Conservation (phyloP, 495 filamentous ascomycete species). For the Podospora pseudoanserina region DNA sequence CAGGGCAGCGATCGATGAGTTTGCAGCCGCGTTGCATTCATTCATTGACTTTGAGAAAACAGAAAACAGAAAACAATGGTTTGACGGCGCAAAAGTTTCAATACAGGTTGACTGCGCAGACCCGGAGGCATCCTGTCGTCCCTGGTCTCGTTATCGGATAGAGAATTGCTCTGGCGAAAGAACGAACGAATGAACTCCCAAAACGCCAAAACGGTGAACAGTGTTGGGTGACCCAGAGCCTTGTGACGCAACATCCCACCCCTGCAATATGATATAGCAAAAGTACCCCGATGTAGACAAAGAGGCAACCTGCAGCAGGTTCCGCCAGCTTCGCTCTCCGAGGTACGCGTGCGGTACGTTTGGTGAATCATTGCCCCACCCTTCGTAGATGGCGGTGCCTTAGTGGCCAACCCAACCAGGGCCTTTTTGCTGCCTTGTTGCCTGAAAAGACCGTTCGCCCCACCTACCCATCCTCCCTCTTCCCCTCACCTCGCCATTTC, state of each 20-base stretch:
- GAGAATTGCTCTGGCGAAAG: background rate
- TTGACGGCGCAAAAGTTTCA: background rate
- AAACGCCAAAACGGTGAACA: slow-evolving; percentile 5
- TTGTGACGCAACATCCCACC: slow-evolving; percentile 7
- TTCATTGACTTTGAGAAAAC: background rate
- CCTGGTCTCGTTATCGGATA: background rate
- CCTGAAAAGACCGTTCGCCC: slow-evolving; percentile 17
- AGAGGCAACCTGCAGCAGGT: slow-evolving; percentile 9
- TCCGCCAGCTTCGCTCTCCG: background rate
- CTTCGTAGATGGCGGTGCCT: background rate
- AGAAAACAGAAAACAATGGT: background rate
- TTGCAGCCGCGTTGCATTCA: background rate
- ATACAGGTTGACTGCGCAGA: background rate
- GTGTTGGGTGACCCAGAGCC: background rate
- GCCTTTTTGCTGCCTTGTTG: slow-evolving; percentile 26
- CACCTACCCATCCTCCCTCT: slow-evolving; percentile 28
- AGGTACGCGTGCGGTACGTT: slow-evolving; percentile 5
- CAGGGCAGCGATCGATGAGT: background rate
- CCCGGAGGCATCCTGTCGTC: background rate
- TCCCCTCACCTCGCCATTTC: slow-evolving; percentile 24
- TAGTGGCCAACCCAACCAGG: slow-evolving; percentile 9
- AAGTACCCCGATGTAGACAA: slow-evolving; percentile 9
- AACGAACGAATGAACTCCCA: background rate
- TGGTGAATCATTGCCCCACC: background rate
- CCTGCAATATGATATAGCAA: background rate